Conservation (phyloP, 1,284 basidiomycete species). For the Cerrena zonata region DNA sequence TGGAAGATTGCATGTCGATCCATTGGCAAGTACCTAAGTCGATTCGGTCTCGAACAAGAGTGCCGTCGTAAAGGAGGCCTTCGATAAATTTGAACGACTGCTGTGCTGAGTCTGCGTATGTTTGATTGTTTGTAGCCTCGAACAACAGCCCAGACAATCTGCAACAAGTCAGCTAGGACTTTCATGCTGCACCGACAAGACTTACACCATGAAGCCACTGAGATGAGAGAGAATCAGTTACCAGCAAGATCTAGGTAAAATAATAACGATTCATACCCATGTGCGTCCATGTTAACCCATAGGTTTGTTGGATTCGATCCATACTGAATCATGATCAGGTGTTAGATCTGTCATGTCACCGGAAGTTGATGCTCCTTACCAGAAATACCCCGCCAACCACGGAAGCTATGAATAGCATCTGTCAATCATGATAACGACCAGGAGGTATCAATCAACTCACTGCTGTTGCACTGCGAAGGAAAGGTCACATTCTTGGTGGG, state of each 20-base stretch:
- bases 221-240: not conserved
- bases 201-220: constrained; percentile 9
- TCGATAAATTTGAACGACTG: constrained; percentile 7
- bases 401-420: not conserved
- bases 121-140: constrained; percentile 1
- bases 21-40: not conserved
- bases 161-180: not conserved
- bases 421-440: not conserved
- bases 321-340: not conserved
- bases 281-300: constrained; percentile 6
- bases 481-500: constrained; percentile 6
- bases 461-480: not conserved
- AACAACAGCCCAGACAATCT: constrained; percentile 7
- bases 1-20: not conserved
- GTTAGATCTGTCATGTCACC: too few relatives aligned
- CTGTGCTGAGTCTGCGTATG: constrained; percentile 2
- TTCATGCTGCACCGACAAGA: not conserved
- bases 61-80: constrained; percentile 5
- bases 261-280: constrained; percentile 5
- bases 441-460: not conserved
- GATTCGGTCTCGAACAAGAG: constrained; percentile 3
- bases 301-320: constrained; percentile 1
- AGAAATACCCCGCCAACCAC: constrained; percentile 6
- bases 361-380: constrained; percentile 1
- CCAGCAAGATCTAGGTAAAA: not conserved